phyloP scores from a whole-genome alignment of 2,329 filamentous ascomycete genomes.

The Bisporella sp. region DNA sequence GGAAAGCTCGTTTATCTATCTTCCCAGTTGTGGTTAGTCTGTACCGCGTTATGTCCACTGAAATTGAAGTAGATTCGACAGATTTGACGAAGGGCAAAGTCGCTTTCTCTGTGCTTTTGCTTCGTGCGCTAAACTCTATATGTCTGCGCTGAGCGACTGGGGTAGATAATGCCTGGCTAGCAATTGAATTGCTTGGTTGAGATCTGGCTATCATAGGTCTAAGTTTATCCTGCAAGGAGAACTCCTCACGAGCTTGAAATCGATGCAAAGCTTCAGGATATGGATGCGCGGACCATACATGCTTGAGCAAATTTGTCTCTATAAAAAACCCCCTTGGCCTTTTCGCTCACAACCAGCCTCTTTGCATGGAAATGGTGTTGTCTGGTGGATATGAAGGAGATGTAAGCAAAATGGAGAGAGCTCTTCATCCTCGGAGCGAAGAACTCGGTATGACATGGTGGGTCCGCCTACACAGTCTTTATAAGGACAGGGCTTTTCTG shows the following conservation, averaged over 20 bases:
- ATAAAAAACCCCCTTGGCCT: slow-evolving; percentile 21
- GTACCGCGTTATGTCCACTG: no score
- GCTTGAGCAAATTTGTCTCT: slow-evolving; percentile 17
- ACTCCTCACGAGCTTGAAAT: slow-evolving; percentile 18
- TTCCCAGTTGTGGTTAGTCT: no score
- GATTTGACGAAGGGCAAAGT: no score
- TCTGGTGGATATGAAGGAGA: slow-evolving; percentile 17
- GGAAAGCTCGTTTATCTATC: no score
- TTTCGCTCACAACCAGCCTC: slow-evolving; percentile 16
- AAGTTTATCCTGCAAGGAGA: slow-evolving; percentile 9
- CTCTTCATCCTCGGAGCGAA: slow-evolving; percentile 15
- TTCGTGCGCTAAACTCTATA: no score
- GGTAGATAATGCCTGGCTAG: no score
- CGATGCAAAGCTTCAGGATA: slow-evolving; percentile 13
- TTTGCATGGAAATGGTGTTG: slow-evolving; percentile 22
- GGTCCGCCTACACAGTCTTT: not conserved
- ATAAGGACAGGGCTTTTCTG: not conserved
- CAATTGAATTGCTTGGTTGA: no score
- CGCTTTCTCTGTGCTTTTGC: no score
- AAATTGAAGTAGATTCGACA: no score
- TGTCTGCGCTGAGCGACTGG: no score
- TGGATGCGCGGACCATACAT: slow-evolving; percentile 19
- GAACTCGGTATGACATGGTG: slow-evolving; percentile 13
- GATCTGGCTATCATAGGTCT: no score
- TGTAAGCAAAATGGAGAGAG: slow-evolving; percentile 21